Conservation (phyloP, 441 rosid genomes). For the Viola pubescens region DNA sequence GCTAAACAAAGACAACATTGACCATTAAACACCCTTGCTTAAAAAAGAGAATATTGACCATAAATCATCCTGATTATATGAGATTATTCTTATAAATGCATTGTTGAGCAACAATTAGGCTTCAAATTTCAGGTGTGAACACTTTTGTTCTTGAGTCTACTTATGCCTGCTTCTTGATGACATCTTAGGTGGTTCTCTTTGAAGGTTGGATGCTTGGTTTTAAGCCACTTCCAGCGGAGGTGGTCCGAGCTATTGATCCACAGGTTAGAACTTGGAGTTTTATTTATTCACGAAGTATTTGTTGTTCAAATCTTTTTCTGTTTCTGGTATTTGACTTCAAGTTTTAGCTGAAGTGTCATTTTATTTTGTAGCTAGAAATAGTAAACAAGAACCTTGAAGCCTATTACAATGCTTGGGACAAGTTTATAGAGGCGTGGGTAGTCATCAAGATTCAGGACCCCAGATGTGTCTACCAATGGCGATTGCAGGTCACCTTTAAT, state of each 20-base stretch:
- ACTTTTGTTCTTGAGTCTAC: background rate
- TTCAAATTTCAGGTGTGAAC: background rate
- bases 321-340: background rate
- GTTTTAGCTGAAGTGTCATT: background rate
- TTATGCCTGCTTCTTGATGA: slow-evolving; percentile 13
- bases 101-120: background rate
- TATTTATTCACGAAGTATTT: background rate
- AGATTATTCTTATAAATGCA: background rate
- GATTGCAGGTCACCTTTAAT: slow-evolving; percentile 60
- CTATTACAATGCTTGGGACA: slow-evolving; percentile 89
- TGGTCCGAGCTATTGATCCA: slow-evolving; percentile 66
- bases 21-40: background rate
- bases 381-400: slow-evolving; percentile 83
- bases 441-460: slow-evolving; percentile 89
- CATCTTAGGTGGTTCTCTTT: slow-evolving; percentile 58
- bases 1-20: background rate
- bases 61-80: background rate
- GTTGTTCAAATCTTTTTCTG: background rate
- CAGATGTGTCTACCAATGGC: slow-evolving; percentile 83
- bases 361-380: slow-evolving; percentile 49
- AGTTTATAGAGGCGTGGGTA: slow-evolving; percentile 70
- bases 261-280: slow-evolving; percentile 42
- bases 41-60: background rate
- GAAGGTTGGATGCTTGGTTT: slow-evolving; percentile 99
- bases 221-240: slow-evolving; percentile 57